A percentile compares a stretch with the other conserved stretches of the same genome.
These are phyloP conservation scores for Scalesia atractyloides DNA, from an alignment of 129 eudicot species.

Conservation along the genomic window DNA sequence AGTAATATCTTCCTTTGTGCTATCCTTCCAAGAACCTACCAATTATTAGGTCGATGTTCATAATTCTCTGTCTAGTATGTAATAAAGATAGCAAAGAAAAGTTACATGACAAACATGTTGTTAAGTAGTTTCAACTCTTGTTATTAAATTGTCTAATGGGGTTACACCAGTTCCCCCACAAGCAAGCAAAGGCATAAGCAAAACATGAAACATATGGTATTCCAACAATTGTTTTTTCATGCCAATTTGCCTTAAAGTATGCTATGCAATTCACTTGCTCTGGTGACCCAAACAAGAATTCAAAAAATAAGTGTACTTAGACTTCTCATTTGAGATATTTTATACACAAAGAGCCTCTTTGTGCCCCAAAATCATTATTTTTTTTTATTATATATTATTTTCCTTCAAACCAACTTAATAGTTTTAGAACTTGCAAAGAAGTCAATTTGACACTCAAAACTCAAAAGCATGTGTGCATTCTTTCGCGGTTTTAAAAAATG, in stretches of 20 bases:
- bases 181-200: constrained; percentile 15
- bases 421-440: background rate
- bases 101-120: background rate
- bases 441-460: background rate
- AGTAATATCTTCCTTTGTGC: constrained; percentile 83
- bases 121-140: constrained; percentile 15
- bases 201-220: constrained; percentile 10
- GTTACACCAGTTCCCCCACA: background rate
- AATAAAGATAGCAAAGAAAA: background rate
- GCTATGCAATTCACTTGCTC: background rate
- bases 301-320: background rate
- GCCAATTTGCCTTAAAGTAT: constrained; percentile 1
- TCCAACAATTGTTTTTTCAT: constrained; percentile 12
- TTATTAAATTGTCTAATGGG: background rate
- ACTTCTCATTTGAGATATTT: background rate
- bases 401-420: background rate
- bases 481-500: too few relatives aligned
- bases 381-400: background rate
- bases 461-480: too few relatives aligned
- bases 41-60: constrained; percentile 13
- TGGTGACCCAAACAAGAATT: background rate
- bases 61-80: constrained; percentile 9
- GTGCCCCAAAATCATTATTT: constrained; percentile 6
- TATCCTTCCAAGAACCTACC: constrained; percentile 75
- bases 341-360: constrained; percentile 7